Evolutionary conservation across 257 asterid species (phyloP).

Genomic region (Primulina eburnea): DNA sequence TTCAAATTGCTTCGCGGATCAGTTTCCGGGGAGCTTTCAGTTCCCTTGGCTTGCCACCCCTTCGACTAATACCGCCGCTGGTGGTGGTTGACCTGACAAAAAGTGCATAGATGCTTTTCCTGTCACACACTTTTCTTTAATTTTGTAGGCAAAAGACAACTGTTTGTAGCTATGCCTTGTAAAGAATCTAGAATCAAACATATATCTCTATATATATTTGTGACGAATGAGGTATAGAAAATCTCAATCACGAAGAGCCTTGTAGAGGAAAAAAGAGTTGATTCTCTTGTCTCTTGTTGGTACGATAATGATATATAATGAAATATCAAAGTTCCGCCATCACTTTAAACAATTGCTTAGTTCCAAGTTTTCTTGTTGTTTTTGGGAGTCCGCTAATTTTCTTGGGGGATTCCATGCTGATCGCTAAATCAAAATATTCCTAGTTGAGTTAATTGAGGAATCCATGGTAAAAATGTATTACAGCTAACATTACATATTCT

Average conservation of each 20-base stretch:
- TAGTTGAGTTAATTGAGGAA: slow-evolving; percentile 15
- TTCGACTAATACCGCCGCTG: slow-evolving; percentile 54
- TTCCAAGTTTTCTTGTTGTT: slow-evolving; percentile 22
- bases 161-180: slow-evolving; percentile 42
- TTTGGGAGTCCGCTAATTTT: background rate
- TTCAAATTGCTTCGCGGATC: slow-evolving; percentile 35
- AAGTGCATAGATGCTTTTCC: slow-evolving; percentile 51
- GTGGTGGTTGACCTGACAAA: slow-evolving; percentile 49
- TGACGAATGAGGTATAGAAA: slow-evolving; percentile 24
- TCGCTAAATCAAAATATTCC: slow-evolving; percentile 25
- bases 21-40: slow-evolving; percentile 32
- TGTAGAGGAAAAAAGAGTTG: slow-evolving; percentile 29
- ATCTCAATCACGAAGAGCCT: slow-evolving; percentile 20
- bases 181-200: slow-evolving; percentile 49
- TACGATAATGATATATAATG: slow-evolving; percentile 5
- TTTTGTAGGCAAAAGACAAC: slow-evolving; percentile 36
- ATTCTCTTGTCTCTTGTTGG: slow-evolving; percentile 26
- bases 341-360: slow-evolving; percentile 5
- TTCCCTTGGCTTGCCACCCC: slow-evolving; percentile 55
- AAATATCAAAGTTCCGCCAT: slow-evolving; percentile 12
- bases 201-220: slow-evolving; percentile 26
- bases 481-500: slow-evolving; percentile 11
- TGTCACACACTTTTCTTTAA: slow-evolving; percentile 49
- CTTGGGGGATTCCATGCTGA: background rate
- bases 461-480: slow-evolving; percentile 26